Evolutionary conservation across 192 early-diverging fungal genomes (phyloP), one percentile per base, ranked within the genome.

Genomic region (Cladochytrium replicatum): DNA sequence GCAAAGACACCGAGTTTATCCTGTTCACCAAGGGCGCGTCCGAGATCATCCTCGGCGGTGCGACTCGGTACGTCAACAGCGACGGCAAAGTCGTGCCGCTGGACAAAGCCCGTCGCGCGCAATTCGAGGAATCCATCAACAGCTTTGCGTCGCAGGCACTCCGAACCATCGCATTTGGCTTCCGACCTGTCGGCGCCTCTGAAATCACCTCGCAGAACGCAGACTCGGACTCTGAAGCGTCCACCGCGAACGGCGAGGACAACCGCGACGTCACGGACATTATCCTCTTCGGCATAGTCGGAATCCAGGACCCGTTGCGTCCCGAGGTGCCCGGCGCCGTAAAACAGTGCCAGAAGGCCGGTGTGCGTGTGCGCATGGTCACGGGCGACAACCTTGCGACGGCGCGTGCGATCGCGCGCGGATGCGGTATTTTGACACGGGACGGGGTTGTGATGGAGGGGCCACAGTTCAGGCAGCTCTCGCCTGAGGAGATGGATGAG

Each of bases 341-440:
- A 26, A 61, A 71, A n/a, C 60, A 71, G 13, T 97, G 93, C 60
- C 82, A 83, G 59, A 71, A 76, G 25, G 97, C 97, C 21, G 93
- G 96, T 41, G 86, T 99, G 24, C 77, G 84, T 68, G 89, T 99
- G 37, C 84, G 94, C 9, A 99, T 99, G 97, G 93, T 99, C 15
- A 99, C 97, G 1, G 97, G 97, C 42, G 97, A 99, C 71, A 95
- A 95, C 56, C 48, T 90, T 37, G 65, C 84, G 0, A 99, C 97
- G 1, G 97, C 97, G 1, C 78, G 83, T 30, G 84, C 89, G 4
- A 99, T 99, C 64, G 97, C 94, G 27, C 83, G 73, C 7, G 84
- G 90, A 55, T 93, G 92, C 48, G 90, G 89, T 32, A 97, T 99
- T 43, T 86, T 84, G 40, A 84, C 84, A 7, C 74, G 77, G 11